Evolutionary conservation across 768 basidiomycete species (phyloP), one percentile per base, ranked within the genome.

Genomic region (Termitomyces sp.): DNA sequence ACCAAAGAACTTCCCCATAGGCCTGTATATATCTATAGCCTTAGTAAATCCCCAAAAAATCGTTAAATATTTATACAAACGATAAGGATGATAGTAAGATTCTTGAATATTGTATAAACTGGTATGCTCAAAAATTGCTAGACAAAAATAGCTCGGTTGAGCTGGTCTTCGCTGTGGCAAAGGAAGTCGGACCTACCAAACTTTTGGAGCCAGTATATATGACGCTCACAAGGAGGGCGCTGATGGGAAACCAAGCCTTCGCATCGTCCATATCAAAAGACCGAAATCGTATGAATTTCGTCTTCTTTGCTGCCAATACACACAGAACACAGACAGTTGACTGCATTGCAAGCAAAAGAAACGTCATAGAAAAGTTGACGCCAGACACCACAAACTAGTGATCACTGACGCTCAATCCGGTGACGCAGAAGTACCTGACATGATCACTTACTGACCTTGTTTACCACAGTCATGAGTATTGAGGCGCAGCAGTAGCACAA

Each of bases 31-130:
- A 12, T 46, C 38, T 12, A 57, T 9, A 42, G 57, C 61, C 25
- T 64, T 50, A 61, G 49, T 15, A 32, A 29, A 56, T 36, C 29
- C 29, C 52, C 10, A 52, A 14, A 47, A 59, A 20, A 32, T 50
- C 40, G 60, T 14, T 48, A 0, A 55, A 65, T 31, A 12, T 45
- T 14, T 11, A 53, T 36, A 80, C 89, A 66, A 65, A 94, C 96
- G 70, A 98, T 98, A 34, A 99, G 83, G 66, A 99, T 98, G 69
- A 98, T 99, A n/a, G 97, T 98, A 69, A 98, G 71, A 72, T 99
- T 99, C 76, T 99, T 99, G 85, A 98, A 98, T 65, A 99, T 98
- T 0, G 97, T 98, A 76, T 98, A 99, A 32, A 98, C 88, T 0
- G 97, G 97, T 74, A 99, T 98, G 65, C 87, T 92, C 53, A 99